Conservation (phyloP, 2,329 filamentous ascomycete species). For the Hymenoscyphus linearis region DNA sequence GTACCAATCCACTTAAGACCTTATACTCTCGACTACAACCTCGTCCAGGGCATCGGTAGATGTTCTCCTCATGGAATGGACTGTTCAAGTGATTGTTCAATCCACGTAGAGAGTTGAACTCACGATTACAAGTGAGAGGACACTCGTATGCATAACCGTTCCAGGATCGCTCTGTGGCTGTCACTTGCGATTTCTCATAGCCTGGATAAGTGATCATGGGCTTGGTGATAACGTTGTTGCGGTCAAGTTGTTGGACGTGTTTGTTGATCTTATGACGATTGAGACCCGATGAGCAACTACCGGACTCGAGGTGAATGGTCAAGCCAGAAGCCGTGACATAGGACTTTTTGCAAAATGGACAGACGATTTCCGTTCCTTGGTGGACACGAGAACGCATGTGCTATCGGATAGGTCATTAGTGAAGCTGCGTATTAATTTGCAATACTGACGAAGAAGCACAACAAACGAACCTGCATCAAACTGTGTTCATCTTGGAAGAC, state of each 20-base stretch:
- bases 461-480: constrained; percentile 20
- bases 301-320: constrained; percentile 55
- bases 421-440: background rate
- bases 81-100: constrained; percentile 53
- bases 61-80: constrained; percentile 41
- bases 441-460: background rate
- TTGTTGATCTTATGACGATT: constrained; percentile 45
- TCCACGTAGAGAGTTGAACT: constrained; percentile 33
- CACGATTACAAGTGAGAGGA: constrained; percentile 44
- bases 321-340: constrained; percentile 50
- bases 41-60: constrained; percentile 25
- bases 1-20: constrained; percentile 21
- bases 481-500: constrained; percentile 22
- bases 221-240: constrained; percentile 44
- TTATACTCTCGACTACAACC: constrained; percentile 19
- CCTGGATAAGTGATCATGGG: constrained; percentile 43
- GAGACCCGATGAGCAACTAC: constrained; percentile 39
- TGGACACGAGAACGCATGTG: constrained; percentile 51
- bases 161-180: constrained; percentile 38
- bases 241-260: constrained; percentile 42
- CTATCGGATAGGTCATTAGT: constrained; percentile 31
- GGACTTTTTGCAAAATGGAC: constrained; percentile 48
- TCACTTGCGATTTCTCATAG: constrained; percentile 29
- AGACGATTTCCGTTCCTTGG: constrained; percentile 39
- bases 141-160: constrained; percentile 46